Percentiles rank a stretch among this genome's conserved stretches.
These are phyloP conservation scores for Pythium guiyangense DNA, from an alignment of 352 stramenopile species.

Conservation along the genomic window DNA sequence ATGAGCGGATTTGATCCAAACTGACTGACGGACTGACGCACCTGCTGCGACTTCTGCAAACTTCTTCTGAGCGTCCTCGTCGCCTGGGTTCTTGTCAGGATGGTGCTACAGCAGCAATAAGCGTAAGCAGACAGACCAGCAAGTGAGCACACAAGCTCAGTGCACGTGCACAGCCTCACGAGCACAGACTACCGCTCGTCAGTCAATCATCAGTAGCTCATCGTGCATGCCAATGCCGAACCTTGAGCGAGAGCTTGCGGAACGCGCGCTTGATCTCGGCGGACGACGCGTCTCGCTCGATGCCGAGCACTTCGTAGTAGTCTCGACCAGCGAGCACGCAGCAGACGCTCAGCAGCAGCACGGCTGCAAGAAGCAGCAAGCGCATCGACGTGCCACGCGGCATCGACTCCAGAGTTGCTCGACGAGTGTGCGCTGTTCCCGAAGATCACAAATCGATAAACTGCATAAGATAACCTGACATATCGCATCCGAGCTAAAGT, in stretches of 20 bases:
- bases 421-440: too few relatives aligned
- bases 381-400: slow-evolving; percentile 14
- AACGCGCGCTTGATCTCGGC: slow-evolving; percentile 83
- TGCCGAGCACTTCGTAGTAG: slow-evolving; percentile 74
- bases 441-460: too few relatives aligned
- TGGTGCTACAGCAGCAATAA: slow-evolving; percentile 60
- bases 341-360: slow-evolving; percentile 15
- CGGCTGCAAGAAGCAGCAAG: slow-evolving; percentile 25
- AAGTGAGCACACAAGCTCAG: too few relatives aligned
- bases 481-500: too few relatives aligned
- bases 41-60: slow-evolving; percentile 83
- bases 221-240: slow-evolving; percentile 6
- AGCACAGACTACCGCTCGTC: too few relatives aligned
- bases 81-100: slow-evolving; percentile 87
- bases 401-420: too few relatives aligned
- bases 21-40: slow-evolving; percentile 15
- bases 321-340: slow-evolving; percentile 34
- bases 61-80: slow-evolving; percentile 78
- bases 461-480: too few relatives aligned
- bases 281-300: slow-evolving; percentile 53
- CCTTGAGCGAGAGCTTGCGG: slow-evolving; percentile 87
- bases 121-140: too few relatives aligned
- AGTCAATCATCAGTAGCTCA: not conserved
- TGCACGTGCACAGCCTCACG: too few relatives aligned
- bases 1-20: not conserved